Conservation (phyloP, 345 rosid species). For the Crucihimalaya himalaica region DNA sequence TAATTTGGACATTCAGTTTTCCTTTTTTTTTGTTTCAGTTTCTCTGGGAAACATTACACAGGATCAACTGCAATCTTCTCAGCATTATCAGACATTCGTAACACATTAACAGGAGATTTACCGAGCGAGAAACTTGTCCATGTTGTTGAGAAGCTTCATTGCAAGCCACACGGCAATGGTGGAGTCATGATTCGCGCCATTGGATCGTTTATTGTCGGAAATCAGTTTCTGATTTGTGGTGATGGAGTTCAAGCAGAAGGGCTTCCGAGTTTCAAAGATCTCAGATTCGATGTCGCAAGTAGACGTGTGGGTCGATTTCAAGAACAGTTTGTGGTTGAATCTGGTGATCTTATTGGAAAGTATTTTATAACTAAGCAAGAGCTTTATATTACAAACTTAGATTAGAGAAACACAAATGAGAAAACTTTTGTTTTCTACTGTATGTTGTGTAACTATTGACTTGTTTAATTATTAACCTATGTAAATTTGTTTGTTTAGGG, state of each 20-base stretch:
- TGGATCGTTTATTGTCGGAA: conserved; percentile 84
- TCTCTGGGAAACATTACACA: conserved; percentile 51
- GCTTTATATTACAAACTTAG: conserved; percentile 53
- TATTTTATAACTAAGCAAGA: conserved; percentile 73
- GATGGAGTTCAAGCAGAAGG: conserved; percentile 93
- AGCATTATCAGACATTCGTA: conserved; percentile 60
- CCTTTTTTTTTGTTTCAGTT: conserved; percentile 43
- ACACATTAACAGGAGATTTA: conserved; percentile 81
- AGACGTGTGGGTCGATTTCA: conserved; percentile 83
- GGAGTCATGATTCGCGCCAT: conserved; percentile 77
- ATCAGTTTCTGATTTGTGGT: conserved; percentile 91
- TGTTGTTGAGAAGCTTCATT: conserved; percentile 85
- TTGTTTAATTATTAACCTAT: neutral
- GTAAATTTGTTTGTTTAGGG: neutral
- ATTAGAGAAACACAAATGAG: neutral
- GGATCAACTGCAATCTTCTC: conserved; percentile 65
- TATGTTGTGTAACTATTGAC: neutral
- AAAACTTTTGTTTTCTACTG: neutral
- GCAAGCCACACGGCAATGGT: conserved; percentile 62
- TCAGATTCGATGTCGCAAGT: conserved; percentile 68
- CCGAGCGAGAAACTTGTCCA: conserved; percentile 84
- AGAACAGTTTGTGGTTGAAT: conserved; percentile 78
- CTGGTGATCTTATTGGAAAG: conserved; percentile 61
- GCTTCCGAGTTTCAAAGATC: conserved; percentile 80
- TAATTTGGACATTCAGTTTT: neutral